A percentile compares a stretch with the other conserved stretches of the same genome.
phyloP scores from a whole-genome alignment of 2,329 filamentous ascomycete genomes.

The Arthrobotrys musiformis region DNA sequence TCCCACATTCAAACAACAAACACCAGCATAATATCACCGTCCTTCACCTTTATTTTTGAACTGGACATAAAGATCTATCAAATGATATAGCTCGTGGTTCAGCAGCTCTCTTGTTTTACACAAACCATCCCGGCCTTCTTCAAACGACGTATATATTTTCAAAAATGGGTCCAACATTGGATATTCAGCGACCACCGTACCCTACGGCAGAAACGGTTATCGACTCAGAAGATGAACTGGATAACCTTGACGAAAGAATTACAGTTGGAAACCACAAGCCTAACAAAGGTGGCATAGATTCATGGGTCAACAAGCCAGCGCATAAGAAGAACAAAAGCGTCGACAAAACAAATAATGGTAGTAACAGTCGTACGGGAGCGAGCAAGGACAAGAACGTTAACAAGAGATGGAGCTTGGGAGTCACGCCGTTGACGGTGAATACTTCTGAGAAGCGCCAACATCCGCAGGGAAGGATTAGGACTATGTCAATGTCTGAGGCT shows the following conservation, averaged over 20 bases:
- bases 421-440: constrained; percentile 48
- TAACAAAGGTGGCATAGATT: constrained; percentile 52
- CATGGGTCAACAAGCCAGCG: constrained; percentile 53
- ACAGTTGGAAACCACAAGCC: constrained; percentile 52
- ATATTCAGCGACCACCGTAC: constrained; percentile 34
- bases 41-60: neutral
- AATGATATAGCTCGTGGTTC: constrained; percentile 45
- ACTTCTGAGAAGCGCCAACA: constrained; percentile 52
- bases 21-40: neutral
- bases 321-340: constrained; percentile 41
- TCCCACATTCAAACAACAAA: neutral
- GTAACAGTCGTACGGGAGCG: constrained; percentile 13
- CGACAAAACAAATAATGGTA: constrained; percentile 21
- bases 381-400: constrained; percentile 32
- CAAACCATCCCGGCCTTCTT: constrained; percentile 8
- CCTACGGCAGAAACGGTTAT: constrained; percentile 52
- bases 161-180: constrained; percentile 35
- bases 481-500: constrained; percentile 53
- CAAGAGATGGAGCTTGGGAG: constrained; percentile 50
- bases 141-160: constrained; percentile 13
- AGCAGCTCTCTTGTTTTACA: constrained; percentile 32
- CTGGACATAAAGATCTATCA: constrained; percentile 30
- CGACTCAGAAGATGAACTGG: constrained; percentile 48
- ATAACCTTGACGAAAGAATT: constrained; percentile 36
- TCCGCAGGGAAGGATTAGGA: constrained; percentile 34